Conservation (phyloP, 2,329 filamentous ascomycete genomes). For the Botrytis deweyae region DNA sequence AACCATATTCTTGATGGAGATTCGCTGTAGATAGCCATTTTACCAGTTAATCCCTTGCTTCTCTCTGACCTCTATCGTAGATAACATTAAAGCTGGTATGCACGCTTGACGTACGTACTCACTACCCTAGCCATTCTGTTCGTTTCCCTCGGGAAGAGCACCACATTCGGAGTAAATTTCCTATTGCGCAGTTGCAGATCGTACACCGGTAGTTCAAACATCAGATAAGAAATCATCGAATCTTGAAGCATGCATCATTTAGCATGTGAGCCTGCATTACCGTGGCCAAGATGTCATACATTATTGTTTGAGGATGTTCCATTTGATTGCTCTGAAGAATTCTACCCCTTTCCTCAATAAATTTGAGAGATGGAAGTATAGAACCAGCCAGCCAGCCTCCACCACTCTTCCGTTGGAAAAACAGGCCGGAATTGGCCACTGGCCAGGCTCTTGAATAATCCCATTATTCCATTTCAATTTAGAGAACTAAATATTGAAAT, state of each 20-base stretch:
- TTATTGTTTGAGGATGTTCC: background rate
- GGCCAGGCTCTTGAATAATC: too few relatives aligned
- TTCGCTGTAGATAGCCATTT: background rate
- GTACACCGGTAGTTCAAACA: background rate
- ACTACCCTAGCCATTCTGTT: background rate
- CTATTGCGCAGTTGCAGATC: slow-evolving; percentile 1
- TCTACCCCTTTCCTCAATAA: background rate
- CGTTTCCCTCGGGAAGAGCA: background rate
- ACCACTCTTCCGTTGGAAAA: too few relatives aligned
- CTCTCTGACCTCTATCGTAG: background rate
- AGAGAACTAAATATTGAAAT: too few relatives aligned
- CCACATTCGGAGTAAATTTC: slow-evolving; percentile 11
- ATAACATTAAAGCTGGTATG: background rate
- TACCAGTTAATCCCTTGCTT: background rate
- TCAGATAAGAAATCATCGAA: slow-evolving; percentile 16
- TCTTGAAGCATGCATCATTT: slow-evolving; percentile 5
- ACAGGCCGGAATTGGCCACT: too few relatives aligned
- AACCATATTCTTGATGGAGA: background rate
- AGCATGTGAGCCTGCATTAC: background rate
- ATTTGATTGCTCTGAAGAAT: background rate
- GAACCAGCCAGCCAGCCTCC: background rate
- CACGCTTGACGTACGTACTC: background rate
- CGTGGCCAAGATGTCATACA: background rate
- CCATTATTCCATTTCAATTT: too few relatives aligned
- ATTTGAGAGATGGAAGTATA: background rate